Evolutionary conservation across 2,329 filamentous ascomycete genomes (phyloP).

Genomic region (Thielaviopsis musarum): DNA sequence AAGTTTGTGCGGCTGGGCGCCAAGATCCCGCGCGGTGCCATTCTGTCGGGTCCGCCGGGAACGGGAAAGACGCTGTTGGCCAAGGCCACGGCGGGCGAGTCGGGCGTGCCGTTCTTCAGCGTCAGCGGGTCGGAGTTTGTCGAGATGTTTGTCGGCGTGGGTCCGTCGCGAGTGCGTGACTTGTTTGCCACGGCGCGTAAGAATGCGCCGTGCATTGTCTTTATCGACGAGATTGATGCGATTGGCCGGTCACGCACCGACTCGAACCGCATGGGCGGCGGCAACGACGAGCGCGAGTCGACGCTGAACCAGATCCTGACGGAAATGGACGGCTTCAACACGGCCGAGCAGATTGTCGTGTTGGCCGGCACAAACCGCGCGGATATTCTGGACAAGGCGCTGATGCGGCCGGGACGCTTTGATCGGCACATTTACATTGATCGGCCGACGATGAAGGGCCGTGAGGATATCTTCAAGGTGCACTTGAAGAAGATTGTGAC

Average conservation of each 20-base stretch:
- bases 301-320: slow-evolving; percentile 97
- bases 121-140: slow-evolving; percentile 98
- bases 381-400: slow-evolving; percentile 83
- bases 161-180: slow-evolving; percentile 86
- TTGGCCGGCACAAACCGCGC: slow-evolving; percentile 92
- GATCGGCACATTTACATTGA: slow-evolving; percentile 95
- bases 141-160: slow-evolving; percentile 99
- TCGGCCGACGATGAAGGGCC: slow-evolving; percentile 86
- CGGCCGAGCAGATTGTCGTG: slow-evolving; percentile 87
- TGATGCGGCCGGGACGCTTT: slow-evolving; percentile 94
- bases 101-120: slow-evolving; percentile 91
- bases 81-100: slow-evolving; percentile 95
- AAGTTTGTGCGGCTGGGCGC: slow-evolving; percentile 87
- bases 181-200: slow-evolving; percentile 89
- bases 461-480: slow-evolving; percentile 89
- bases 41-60: slow-evolving; percentile 91
- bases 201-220: slow-evolving; percentile 95
- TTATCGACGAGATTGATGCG: slow-evolving; percentile 98
- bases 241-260: slow-evolving; percentile 84
- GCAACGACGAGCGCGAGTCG: slow-evolving; percentile 92
- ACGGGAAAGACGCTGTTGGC: slow-evolving; percentile 96
- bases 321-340: slow-evolving; percentile 99
- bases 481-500: slow-evolving; percentile 92
- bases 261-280: slow-evolving; percentile 53
- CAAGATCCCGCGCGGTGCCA: slow-evolving; percentile 93